Base-by-base conservation (phyloP, 345 rosid species). In the Laguncularia racemosa region DNA sequence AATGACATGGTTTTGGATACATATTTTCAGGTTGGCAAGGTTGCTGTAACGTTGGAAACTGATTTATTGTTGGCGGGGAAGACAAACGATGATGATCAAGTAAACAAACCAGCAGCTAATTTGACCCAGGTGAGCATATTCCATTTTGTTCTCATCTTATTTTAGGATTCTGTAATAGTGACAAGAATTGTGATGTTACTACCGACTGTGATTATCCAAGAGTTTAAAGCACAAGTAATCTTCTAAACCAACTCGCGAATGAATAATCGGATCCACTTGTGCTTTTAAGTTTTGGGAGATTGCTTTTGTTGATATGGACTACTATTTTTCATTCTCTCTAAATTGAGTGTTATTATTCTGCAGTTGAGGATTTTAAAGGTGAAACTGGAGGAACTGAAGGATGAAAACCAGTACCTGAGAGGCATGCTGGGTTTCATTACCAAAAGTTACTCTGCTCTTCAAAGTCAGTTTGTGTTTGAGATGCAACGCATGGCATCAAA, bases 381-480 rank as follows among this genome's bases (percentile, higher is more conserved):
- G 20, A 49, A 33, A 16, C 20, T 67, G 15, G 53, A 55, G 57
- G 60, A 61, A 57, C 46, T 56, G 19, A 67, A 56, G 55, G 61
- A 56, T 6, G 71, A 67, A 53, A 67, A 67, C 40, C 52, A 50
- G 43, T 45, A 61, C 15, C 56, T 61, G 45, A 51, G 61, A 54
- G 23, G 23, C 49, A 67, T 45, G 53, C 40, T 67, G 51, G 61
- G 55, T 13, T 16, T 14, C 44, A 40, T 52, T 13, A 48, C 50
- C 45, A 50, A 33, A 44, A 55, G 44, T 21, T 67, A 61, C 28
- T 9, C 38, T 44, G 57, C 53, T 13, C 53, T 61, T 50, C 66
- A 67, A 40, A 5, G 38, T 57, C 71, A 61, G 51, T 61, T 61
- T 14, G 17, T 52, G 46, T 52, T 61, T 17, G 18, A 51, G 21